phyloP scores from a whole-genome alignment of 108 stramenopile species.

The Thalassiosira profunda region DNA sequence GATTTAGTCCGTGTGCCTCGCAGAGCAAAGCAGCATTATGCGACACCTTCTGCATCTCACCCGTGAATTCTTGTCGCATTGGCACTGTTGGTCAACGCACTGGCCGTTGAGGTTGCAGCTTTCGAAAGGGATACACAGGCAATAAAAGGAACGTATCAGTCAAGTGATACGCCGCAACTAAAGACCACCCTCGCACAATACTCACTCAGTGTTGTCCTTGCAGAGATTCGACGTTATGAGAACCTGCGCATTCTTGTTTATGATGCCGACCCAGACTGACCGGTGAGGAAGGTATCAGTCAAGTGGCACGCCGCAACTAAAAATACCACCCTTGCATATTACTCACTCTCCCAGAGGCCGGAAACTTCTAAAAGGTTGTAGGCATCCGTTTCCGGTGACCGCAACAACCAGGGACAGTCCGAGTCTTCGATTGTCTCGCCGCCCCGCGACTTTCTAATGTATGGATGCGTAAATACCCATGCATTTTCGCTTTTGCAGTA shows the following conservation, averaged over 20 bases:
- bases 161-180: background rate
- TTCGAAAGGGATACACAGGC: background rate
- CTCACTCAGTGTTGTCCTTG: background rate
- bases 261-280: background rate
- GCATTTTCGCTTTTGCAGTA: background rate
- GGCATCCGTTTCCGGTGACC: background rate
- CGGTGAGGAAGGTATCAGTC: background rate
- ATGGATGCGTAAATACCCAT: conserved; percentile 1
- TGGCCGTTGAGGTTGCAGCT: background rate
- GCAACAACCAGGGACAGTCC: conserved; percentile 6
- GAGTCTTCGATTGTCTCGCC: too few species aligned
- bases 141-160: background rate
- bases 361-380: background rate
- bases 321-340: background rate
- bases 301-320: background rate
- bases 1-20: too few species aligned
- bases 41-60: too few species aligned
- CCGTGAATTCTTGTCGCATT: conserved; percentile 1
- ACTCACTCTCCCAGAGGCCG: background rate
- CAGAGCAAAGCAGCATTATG: too few species aligned
- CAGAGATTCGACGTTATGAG: background rate
- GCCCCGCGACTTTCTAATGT: background rate
- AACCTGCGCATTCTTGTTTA: background rate
- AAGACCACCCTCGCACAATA: background rate
- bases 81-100: background rate